Evolutionary conservation across 495 filamentous ascomycete species (phyloP).

Genomic region (Amniculicola lignicola): DNA sequence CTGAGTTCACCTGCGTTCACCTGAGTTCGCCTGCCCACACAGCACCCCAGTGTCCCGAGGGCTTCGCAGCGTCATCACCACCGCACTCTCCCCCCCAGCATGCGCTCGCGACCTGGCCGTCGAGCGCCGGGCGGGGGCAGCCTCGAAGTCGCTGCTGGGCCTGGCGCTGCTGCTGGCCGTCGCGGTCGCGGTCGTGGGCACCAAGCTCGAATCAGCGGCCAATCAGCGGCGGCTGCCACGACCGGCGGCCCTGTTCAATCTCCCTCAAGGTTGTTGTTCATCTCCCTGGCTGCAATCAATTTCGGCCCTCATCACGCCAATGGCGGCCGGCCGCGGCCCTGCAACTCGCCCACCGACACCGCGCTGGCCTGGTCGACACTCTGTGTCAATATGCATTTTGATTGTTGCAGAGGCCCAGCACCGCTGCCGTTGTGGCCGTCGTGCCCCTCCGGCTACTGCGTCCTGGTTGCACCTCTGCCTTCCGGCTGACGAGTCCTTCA

Average conservation of each 20-base stretch:
- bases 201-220: too few species aligned
- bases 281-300: too few species aligned
- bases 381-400: slow-evolving; percentile 9
- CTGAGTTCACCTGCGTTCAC: too few species aligned
- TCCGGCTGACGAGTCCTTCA: slow-evolving; percentile 11
- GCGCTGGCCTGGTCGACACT: not conserved
- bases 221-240: not conserved
- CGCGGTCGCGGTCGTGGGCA: not conserved
- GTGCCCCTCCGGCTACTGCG: not conserved
- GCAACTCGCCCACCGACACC: not conserved
- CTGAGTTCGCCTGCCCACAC: too few species aligned
- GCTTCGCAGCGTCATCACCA: too few species aligned
- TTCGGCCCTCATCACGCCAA: slow-evolving; percentile 4
- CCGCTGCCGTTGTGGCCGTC: not conserved
- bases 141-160: not conserved
- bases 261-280: too few species aligned
- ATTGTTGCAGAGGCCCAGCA: slow-evolving; percentile 9
- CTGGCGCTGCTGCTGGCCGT: not conserved
- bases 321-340: not conserved
- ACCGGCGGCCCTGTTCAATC: not conserved
- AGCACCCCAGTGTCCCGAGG: too few species aligned
- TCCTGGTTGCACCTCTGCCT: not conserved
- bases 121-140: not conserved
- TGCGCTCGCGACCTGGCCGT: not conserved
- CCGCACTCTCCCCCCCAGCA: too few species aligned